Conservation (phyloP, 345 rosid species). For the Gossypium mustelinum region DNA sequence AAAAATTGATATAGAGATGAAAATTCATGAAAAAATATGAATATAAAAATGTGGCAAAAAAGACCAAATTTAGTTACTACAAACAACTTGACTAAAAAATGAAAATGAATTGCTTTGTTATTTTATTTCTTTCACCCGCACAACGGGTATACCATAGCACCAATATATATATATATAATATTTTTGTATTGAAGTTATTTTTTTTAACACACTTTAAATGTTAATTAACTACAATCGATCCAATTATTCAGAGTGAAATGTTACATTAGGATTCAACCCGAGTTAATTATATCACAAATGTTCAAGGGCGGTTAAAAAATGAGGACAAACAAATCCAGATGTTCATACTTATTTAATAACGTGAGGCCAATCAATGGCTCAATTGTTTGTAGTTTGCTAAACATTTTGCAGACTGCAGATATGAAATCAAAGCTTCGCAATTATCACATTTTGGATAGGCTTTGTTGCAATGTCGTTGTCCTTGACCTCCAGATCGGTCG, state of each 20-base stretch:
- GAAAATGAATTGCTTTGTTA: no score
- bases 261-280: not conserved
- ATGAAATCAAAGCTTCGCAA: conserved; percentile 44
- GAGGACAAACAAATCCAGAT: not conserved
- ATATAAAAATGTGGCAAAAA: no score
- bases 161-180: no score
- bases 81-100: no score
- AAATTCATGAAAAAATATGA: no score
- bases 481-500: conserved; percentile 43
- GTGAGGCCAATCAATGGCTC: not conserved
- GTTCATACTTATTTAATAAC: not conserved
- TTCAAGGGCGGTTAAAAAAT: not conserved
- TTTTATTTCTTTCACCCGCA: no score
- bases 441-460: conserved; percentile 37
- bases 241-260: not conserved
- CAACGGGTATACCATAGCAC: no score
- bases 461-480: conserved; percentile 39
- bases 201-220: no score
- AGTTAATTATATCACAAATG: not conserved
- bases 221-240: not conserved
- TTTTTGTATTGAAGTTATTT: no score
- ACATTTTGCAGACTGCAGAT: not conserved
- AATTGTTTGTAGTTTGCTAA: not conserved
- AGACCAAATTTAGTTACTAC: no score
- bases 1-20: no score